Conservation (phyloP, 2,329 filamentous ascomycete genomes). For the Plectosphaerella plurivora region DNA sequence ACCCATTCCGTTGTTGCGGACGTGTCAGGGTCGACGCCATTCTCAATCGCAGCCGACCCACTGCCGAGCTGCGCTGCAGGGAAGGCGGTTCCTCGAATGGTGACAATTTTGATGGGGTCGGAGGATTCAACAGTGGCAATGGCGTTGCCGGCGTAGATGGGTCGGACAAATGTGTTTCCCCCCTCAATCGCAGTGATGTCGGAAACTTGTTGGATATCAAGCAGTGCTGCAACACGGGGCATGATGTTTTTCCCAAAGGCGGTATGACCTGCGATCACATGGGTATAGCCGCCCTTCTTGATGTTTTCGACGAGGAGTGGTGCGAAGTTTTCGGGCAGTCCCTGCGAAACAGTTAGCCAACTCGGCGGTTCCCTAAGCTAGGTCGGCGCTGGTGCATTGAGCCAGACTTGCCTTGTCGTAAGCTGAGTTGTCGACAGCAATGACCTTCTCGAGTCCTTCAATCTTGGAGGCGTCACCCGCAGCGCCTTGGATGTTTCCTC, state of each 20-base stretch:
- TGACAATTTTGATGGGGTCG: constrained; percentile 83
- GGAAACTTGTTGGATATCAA: constrained; percentile 90
- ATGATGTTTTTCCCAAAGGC: constrained; percentile 95
- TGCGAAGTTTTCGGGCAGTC: constrained; percentile 91
- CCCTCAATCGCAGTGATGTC: constrained; percentile 83
- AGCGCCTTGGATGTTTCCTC: constrained; percentile 67
- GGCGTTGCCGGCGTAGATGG: constrained; percentile 96
- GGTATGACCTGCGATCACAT: constrained; percentile 85
- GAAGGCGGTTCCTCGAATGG: constrained; percentile 91
- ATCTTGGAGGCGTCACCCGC: constrained; percentile 86
- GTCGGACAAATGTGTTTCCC: constrained; percentile 92
- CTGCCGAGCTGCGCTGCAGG: constrained; percentile 66
- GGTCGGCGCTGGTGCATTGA: too few relatives aligned
- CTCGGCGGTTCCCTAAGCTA: background rate
- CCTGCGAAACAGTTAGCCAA: constrained; percentile 42
- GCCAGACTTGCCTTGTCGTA: constrained; percentile 69
- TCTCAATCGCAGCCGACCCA: constrained; percentile 72
- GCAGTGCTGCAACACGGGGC: constrained; percentile 83
- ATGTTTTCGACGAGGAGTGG: constrained; percentile 92
- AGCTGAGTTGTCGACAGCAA: constrained; percentile 80
- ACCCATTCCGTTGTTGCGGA: constrained; percentile 79
- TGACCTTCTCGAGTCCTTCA: constrained; percentile 84
- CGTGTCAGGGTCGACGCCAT: constrained; percentile 78
- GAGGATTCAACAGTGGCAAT: constrained; percentile 92
- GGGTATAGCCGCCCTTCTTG: constrained; percentile 90